phyloP scores from a whole-genome alignment of 2,329 filamentous ascomycete genomes.

The Alternaria novae-zelandiae region DNA sequence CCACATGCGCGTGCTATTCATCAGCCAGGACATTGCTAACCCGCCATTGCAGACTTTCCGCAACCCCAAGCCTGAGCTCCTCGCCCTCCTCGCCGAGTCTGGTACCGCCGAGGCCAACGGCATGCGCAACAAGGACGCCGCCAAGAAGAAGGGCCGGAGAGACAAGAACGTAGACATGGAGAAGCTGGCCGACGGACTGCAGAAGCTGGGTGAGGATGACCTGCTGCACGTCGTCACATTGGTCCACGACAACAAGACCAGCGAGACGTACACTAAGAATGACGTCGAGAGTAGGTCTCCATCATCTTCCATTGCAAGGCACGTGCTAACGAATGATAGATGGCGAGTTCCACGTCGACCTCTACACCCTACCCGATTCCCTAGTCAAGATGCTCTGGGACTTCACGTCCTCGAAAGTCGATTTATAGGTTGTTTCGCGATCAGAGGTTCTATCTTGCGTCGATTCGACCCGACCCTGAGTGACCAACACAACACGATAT shows the following conservation, averaged over 20 bases:
- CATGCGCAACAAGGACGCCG: slow-evolving; percentile 68
- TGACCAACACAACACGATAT: neutral
- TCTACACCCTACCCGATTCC: slow-evolving; percentile 92
- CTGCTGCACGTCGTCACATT: slow-evolving; percentile 94
- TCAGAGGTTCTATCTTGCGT: neutral
- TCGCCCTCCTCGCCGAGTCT: slow-evolving; percentile 79
- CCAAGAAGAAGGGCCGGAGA: slow-evolving; percentile 77
- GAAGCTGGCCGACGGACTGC: slow-evolving; percentile 90
- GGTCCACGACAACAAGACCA: slow-evolving; percentile 95
- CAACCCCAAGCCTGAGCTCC: slow-evolving; percentile 87
- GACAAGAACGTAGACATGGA: slow-evolving; percentile 84
- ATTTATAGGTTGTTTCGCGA: slow-evolving; percentile 31
- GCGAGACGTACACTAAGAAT: slow-evolving; percentile 95
- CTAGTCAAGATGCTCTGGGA: slow-evolving; percentile 97
- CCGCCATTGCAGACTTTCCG: slow-evolving; percentile 70
- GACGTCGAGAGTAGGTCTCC: slow-evolving; percentile 83
- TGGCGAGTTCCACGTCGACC: slow-evolving; percentile 96
- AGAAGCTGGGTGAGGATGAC: slow-evolving; percentile 91
- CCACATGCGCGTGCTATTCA: neutral
- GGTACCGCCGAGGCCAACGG: slow-evolving; percentile 74
- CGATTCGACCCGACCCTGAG: neutral
- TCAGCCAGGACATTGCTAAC: neutral
- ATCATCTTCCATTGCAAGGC: neutral
- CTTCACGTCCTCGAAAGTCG: slow-evolving; percentile 61
- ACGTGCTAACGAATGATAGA: slow-evolving; percentile 58